Percentiles rank a stretch among this genome's conserved stretches.
Conservation (phyloP, 1,284 basidiomycete species). For the Lignosus rhinocerotis region DNA sequence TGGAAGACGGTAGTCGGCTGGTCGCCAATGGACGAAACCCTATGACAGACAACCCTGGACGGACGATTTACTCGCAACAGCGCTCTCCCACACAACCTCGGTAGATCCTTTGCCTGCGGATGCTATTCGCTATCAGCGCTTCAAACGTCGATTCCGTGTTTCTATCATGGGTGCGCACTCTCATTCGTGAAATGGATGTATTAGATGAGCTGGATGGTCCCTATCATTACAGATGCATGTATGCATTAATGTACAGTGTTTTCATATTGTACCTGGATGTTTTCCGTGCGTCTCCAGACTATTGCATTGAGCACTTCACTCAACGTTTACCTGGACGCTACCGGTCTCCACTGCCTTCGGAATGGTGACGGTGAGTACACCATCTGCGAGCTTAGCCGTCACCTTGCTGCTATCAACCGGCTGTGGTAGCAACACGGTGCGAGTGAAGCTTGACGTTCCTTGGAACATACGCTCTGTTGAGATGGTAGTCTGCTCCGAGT, state of each 20-base stretch:
- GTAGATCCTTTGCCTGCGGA: not conserved
- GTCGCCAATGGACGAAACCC: constrained; percentile 22
- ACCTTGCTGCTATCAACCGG: constrained; percentile 60
- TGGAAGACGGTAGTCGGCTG: constrained; percentile 23
- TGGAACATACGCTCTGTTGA: constrained; percentile 60
- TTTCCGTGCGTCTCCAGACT: not conserved
- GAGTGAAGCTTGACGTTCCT: constrained; percentile 55
- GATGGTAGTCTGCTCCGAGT: constrained; percentile 43
- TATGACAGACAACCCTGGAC: constrained; percentile 30
- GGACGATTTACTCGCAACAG: constrained; percentile 35
- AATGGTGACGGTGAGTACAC: constrained; percentile 64
- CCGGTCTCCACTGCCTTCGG: constrained; percentile 61
- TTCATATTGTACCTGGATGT: constrained; percentile 11
- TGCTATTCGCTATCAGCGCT: not conserved
- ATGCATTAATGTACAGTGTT: constrained; percentile 17
- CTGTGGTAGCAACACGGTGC: constrained; percentile 70
- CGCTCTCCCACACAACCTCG: constrained; percentile 10
- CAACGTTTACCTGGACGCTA: constrained; percentile 40
- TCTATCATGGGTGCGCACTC: constrained; percentile 9
- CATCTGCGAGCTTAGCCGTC: constrained; percentile 65
- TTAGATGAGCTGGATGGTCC: not conserved
- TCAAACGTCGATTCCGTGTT: not conserved
- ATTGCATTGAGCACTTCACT: constrained; percentile 22
- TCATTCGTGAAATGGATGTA: not conserved
- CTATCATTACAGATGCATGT: not conserved